Conservation (phyloP, 306 rosid genomes). For the Cucumis melo region DNA sequence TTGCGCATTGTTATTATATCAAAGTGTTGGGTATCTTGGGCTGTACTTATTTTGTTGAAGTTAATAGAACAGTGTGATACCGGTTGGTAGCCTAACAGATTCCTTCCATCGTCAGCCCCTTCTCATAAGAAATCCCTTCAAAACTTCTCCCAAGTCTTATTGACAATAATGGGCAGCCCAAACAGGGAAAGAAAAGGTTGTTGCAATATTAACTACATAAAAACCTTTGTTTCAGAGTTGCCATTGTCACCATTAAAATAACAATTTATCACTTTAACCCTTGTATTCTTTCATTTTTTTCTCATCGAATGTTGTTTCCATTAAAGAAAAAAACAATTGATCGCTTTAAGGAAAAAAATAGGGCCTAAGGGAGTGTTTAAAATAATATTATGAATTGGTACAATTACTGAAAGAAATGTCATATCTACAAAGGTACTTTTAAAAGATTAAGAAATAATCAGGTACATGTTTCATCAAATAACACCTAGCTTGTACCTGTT, state of each 20-base stretch:
- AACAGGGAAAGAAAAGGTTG: neutral
- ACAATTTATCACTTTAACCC: neutral
- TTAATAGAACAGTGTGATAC: too few species aligned
- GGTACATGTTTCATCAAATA: neutral
- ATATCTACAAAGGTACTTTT: neutral
- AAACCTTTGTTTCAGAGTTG: neutral
- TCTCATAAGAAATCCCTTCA: neutral
- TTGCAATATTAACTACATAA: neutral
- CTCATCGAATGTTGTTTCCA: too few species aligned
- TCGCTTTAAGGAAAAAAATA: neutral
- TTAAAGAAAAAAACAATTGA: too few species aligned
- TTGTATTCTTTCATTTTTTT: too few species aligned
- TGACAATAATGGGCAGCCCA: neutral
- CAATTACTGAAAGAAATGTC: neutral
- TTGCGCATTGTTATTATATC: too few species aligned
- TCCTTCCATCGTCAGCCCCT: neutral
- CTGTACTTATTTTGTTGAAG: too few species aligned
- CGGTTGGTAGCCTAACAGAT: too few species aligned
- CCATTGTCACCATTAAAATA: neutral
- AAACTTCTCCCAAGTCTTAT: neutral
- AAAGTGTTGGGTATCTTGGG: too few species aligned
- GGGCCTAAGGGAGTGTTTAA: neutral
- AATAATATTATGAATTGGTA: neutral
- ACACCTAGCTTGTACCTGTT: slow-evolving; percentile 42
- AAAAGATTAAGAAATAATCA: neutral